These are phyloP conservation scores for Fragaria nilgerrensis DNA, from an alignment of 306 rosid genomes.

Conservation along the genomic window DNA sequence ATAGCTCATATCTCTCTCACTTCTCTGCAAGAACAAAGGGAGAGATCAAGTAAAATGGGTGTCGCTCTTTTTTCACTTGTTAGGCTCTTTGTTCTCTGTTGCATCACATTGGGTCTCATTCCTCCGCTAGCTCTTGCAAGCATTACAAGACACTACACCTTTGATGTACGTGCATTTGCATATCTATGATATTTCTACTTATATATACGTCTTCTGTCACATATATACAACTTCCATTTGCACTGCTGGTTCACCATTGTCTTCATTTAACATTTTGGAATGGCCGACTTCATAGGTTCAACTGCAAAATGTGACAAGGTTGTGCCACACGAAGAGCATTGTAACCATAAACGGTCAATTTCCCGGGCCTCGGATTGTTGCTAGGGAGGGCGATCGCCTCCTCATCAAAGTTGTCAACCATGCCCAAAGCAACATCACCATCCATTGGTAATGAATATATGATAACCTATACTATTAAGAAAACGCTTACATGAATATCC, in stretches of 20 bases:
- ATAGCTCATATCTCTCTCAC: neutral
- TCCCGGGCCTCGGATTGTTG: conserved; percentile 74
- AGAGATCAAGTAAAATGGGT: conserved; percentile 34
- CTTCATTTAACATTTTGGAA: neutral
- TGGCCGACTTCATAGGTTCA: conserved; percentile 30
- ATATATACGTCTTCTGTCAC: neutral
- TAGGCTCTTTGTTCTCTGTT: conserved; percentile 26
- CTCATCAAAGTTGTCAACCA: conserved; percentile 57
- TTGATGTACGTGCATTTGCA: conserved; percentile 37
- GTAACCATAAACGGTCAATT: conserved; percentile 69
- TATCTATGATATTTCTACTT: neutral
- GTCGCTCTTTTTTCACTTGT: conserved; percentile 14
- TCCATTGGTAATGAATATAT: conserved; percentile 50
- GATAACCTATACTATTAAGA: neutral
- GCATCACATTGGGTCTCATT: conserved; percentile 20
- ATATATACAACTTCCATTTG: neutral
- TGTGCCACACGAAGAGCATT: conserved; percentile 61
- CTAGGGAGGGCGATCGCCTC: conserved; percentile 62
- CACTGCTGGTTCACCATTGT: neutral
- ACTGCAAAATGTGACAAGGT: conserved; percentile 50
- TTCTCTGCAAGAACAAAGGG: neutral
- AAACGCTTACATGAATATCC: no score
- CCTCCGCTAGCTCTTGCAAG: conserved; percentile 42
- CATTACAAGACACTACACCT: conserved; percentile 57
- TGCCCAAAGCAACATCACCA: conserved; percentile 49